Evolutionary conservation across 2,329 filamentous ascomycete species (phyloP), one percentile per base, ranked within the genome.

Genomic region (Xylariales sp.): DNA sequence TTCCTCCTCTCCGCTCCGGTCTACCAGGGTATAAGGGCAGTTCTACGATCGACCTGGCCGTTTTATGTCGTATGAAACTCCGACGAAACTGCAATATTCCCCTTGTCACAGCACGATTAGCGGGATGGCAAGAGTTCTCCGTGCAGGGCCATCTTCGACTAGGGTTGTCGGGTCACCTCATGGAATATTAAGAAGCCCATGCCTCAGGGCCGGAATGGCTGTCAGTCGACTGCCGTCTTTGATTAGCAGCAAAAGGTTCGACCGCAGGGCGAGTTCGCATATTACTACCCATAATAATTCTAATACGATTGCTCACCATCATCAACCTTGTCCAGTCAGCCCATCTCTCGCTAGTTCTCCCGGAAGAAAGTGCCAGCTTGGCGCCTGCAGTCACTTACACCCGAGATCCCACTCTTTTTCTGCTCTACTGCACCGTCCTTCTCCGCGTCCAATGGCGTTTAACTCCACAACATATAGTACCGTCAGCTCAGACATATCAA

Each of bases 401-500:
- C 20, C 28, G 31, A 40, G 38, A 21, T 31, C 21, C 28, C 19
- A 19, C 18, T 51, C 28, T 51, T 49, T 51, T 41, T 46, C 50
- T 40, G 44, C 48, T 38, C 38, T 46, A 31, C 43, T 54, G 44
- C 53, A 44, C 47, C 51, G 46, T 40, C 47, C 47, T 39, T 46
- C 48, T 43, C 48, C 50, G 32, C 54, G 51, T 49, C 61, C 62
- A 58, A 70, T 70, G 67, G 66, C 67, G 59, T 68, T 66, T 45
- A 59, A 56, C 38, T 37, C 9, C 61, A 61, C 65, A 48, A 61
- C 67, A 46, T 64, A 66, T 59, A 74, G 65, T 51, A 66, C 66
- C 53, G 63, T 65, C 53, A 69, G 63, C 54, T 66, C 67, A 58
- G 71, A 77, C 63, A 68, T 73, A 57, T 70, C 70, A 57, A 76